These are phyloP conservation scores for Beauveria brongniartii DNA, from an alignment of 2,329 filamentous ascomycete genomes.

Conservation along the genomic window DNA sequence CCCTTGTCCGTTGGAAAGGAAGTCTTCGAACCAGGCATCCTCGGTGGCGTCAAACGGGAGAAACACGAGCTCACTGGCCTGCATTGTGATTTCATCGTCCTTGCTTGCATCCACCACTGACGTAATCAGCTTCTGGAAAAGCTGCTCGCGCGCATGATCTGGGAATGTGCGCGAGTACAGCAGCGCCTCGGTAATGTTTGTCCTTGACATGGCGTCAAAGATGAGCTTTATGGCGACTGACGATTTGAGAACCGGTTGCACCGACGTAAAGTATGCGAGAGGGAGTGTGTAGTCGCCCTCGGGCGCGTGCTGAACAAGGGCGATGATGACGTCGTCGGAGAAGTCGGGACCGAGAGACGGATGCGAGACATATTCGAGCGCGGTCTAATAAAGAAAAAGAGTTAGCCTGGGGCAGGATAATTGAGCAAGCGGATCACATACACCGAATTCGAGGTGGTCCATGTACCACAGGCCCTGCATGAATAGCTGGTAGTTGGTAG, in stretches of 20 bases:
- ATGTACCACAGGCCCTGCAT: slow-evolving; percentile 78
- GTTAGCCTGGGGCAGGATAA: slow-evolving; percentile 15
- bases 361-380: slow-evolving; percentile 69
- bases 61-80: slow-evolving; percentile 62
- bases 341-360: slow-evolving; percentile 75
- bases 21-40: slow-evolving; percentile 66
- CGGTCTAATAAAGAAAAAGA: slow-evolving; percentile 35
- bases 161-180: slow-evolving; percentile 62
- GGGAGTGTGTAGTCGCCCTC: slow-evolving; percentile 55
- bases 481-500: slow-evolving; percentile 68
- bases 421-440: slow-evolving; percentile 22
- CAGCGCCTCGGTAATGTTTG: slow-evolving; percentile 64
- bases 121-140: slow-evolving; percentile 60
- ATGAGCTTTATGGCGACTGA: slow-evolving; percentile 55
- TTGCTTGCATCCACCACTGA: slow-evolving; percentile 42
- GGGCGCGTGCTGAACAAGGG: slow-evolving; percentile 54
- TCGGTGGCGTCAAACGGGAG: slow-evolving; percentile 64
- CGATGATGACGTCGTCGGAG: slow-evolving; percentile 69
- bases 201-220: slow-evolving; percentile 59
- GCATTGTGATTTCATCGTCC: slow-evolving; percentile 37
- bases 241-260: slow-evolving; percentile 62
- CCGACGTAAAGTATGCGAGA: slow-evolving; percentile 71
- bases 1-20: slow-evolving; percentile 56
- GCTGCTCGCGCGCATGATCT: slow-evolving; percentile 49
- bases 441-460: slow-evolving; percentile 62